Evolutionary conservation across 2,329 filamentous ascomycete species (phyloP).

Genomic region (Cercospora zeina): DNA sequence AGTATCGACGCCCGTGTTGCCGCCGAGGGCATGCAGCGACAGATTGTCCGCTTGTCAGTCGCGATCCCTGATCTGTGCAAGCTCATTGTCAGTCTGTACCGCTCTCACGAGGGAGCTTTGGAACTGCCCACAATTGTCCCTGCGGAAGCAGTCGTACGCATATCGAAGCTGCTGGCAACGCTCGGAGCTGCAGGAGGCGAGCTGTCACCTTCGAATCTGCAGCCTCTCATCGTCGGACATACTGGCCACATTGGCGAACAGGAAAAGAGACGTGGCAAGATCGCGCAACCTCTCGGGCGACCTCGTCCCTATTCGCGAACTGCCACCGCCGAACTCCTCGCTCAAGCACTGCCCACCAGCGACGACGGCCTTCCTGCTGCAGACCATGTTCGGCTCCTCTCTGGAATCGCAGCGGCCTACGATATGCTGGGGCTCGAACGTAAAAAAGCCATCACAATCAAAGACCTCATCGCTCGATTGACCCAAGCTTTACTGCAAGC

Average conservation of each 20-base stretch:
- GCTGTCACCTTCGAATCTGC: slow-evolving; percentile 45
- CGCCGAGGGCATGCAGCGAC: slow-evolving; percentile 33
- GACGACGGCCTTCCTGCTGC: slow-evolving; percentile 41
- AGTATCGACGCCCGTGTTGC: slow-evolving; percentile 31
- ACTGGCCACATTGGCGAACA: background rate
- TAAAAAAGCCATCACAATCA: slow-evolving; percentile 87
- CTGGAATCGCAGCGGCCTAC: slow-evolving; percentile 84
- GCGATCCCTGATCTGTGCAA: slow-evolving; percentile 73
- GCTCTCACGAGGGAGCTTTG: slow-evolving; percentile 61
- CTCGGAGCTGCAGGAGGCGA: slow-evolving; percentile 66
- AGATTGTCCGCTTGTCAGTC: slow-evolving; percentile 53
- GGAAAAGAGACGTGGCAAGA: background rate
- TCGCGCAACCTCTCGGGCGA: slow-evolving; percentile 9
- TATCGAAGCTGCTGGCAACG: slow-evolving; percentile 67
- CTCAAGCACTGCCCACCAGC: slow-evolving; percentile 30
- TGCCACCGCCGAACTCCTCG: slow-evolving; percentile 30
- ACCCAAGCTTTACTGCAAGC: slow-evolving; percentile 86
- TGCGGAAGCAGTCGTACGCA: slow-evolving; percentile 71
- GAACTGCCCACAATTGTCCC: slow-evolving; percentile 69
- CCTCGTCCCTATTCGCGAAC: slow-evolving; percentile 19
- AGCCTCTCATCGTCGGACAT: slow-evolving; percentile 15
- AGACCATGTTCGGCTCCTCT: slow-evolving; percentile 66
- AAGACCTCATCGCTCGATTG: slow-evolving; percentile 79
- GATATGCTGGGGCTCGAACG: slow-evolving; percentile 75
- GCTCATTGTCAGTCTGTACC: slow-evolving; percentile 71